A percentile compares a stretch with the other conserved stretches of the same genome.
Evolutionary conservation across 805 yeast species (phyloP).

Genomic region (Sugiyamaella valdiviana): DNA sequence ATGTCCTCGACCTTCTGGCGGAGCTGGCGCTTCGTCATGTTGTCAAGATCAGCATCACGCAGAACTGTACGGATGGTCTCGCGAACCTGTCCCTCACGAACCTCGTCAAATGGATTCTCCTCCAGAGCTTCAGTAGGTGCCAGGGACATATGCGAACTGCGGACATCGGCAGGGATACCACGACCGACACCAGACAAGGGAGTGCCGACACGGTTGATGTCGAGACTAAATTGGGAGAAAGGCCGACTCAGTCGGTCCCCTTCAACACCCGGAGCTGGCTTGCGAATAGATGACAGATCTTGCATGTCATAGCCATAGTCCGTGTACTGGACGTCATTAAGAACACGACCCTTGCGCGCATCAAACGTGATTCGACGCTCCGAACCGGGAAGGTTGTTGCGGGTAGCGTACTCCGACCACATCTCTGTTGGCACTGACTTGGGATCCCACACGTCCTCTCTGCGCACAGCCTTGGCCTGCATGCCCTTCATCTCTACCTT

Average conservation of each 20-base stretch:
- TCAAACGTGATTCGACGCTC: constrained; percentile 33
- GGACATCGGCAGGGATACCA: constrained; percentile 5
- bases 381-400: constrained; percentile 34
- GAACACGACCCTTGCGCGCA: constrained; percentile 30
- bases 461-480: constrained; percentile 35
- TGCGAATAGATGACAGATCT: constrained; percentile 18
- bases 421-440: constrained; percentile 33
- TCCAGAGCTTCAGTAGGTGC: constrained; percentile 14
- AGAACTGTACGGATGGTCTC: constrained; percentile 30
- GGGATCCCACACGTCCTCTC: constrained; percentile 33
- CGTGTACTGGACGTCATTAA: constrained; percentile 23
- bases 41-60: constrained; percentile 29
- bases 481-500: constrained; percentile 48
- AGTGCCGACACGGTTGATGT: constrained; percentile 10
- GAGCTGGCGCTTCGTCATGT: constrained; percentile 33
- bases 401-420: constrained; percentile 34
- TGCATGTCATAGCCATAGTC: constrained; percentile 25
- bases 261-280: constrained; percentile 11
- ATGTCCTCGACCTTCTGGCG: constrained; percentile 33
- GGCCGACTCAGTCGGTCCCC: constrained; percentile 11
- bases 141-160: constrained; percentile 10
- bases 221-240: constrained; percentile 15
- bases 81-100: constrained; percentile 24
- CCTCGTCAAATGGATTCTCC: constrained; percentile 14
- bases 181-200: constrained; percentile 13